Evolutionary conservation across 805 yeast species (phyloP), one percentile per base, ranked within the genome.

Genomic region (Candida easanensis): DNA sequence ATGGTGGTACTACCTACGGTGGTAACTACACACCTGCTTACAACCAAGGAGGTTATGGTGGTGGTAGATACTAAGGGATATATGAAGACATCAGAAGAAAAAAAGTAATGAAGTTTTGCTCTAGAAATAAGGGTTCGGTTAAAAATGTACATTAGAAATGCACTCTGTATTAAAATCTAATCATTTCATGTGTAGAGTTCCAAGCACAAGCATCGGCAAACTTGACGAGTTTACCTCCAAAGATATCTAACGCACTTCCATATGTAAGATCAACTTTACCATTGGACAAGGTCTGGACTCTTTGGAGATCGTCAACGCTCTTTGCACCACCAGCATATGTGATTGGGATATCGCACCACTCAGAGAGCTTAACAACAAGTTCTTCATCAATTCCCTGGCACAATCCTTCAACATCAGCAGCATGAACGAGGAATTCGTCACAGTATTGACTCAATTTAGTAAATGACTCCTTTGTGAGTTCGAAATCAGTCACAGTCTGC

Each of bases 291-390:
- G 61, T 48, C 9, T 80, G 63, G 3, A 93, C 98, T 20, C 73
- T 66, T 5, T 66, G 70, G 49, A 93, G 71, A 60, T 93, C 99
- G 0, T 65, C 62, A 0, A 86, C 59, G 60, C 77, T 75, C 54
- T 79, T 82, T 20, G 97, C 99, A 4, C 99, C 99, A 13, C 99
- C 99, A 23, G 99, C 99, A 62, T 93, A 93, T 2, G 91, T 96
- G 4, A 88, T 79, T 26, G 85, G 89, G 2, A 86, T 71, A 21
- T 74, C 23, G 17, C 80, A 74, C 98, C 98, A 93, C 51, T 82
- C 79, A 18, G 88, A 88, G 32, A 93, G 68, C 43, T 74, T 74
- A 21, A 46, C 44, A 5, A 93, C 97, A 33, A 93, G 69, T 15
- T 80, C 76, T 58, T 82, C 81, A 58, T 93, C 99, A 26, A 93